Conservation (phyloP, 495 filamentous ascomycete species). For the Penicillium cinerascens region DNA sequence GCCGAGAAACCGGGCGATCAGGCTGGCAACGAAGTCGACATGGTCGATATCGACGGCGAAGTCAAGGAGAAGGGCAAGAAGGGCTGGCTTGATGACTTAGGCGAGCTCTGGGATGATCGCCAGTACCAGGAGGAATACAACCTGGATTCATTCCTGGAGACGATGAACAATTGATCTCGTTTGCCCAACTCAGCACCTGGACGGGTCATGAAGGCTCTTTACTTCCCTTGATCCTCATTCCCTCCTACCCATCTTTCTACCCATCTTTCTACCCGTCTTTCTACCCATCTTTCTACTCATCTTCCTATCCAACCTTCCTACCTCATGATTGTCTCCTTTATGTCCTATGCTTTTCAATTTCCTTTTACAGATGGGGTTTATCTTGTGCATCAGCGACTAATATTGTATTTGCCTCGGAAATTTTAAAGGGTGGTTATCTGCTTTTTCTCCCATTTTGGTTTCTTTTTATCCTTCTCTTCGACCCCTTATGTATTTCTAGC, state of each 20-base stretch:
- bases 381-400: conserved; percentile 9
- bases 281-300: neutral
- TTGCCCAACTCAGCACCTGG: neutral
- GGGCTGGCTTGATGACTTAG: conserved; percentile 88
- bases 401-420: conserved; percentile 4
- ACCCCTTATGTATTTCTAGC: conserved; percentile 29
- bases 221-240: neutral
- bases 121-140: conserved; percentile 98
- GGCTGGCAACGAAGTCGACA: conserved; percentile 73
- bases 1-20: conserved; percentile 58
- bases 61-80: conserved; percentile 95
- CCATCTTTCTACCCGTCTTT: neutral
- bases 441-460: conserved; percentile 1
- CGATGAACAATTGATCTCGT: conserved; percentile 62
- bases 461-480: conserved; percentile 4
- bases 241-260: neutral
- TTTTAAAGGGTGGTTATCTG: conserved; percentile 6
- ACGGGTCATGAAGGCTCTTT: neutral
- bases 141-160: conserved; percentile 85
- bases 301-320: no score
- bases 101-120: conserved; percentile 92
- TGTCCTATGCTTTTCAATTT: conserved; percentile 4
- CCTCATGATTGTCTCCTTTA: conserved; percentile 17
- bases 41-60: conserved; percentile 90
- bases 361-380: neutral